phyloP scores from a whole-genome alignment of 2,329 filamentous ascomycete genomes.

The Venturia aucupariae region DNA sequence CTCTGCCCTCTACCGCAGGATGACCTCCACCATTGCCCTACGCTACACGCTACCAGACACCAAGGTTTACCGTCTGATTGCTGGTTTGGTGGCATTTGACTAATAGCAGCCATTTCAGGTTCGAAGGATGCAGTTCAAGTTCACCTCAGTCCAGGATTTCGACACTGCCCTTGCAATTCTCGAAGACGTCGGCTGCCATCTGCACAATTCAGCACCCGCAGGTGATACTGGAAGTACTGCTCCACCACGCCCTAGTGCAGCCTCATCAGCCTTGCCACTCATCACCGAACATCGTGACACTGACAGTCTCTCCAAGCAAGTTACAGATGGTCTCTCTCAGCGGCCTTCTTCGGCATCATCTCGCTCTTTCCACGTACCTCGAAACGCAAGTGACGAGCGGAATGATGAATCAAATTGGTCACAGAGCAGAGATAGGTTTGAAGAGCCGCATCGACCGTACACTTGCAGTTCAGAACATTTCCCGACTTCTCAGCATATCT shows the following conservation, averaged over 20 bases:
- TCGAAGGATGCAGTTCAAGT: slow-evolving; percentile 37
- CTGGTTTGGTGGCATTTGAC: background rate
- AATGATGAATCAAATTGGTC: background rate
- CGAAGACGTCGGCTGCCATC: slow-evolving; percentile 25
- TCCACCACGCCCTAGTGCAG: background rate
- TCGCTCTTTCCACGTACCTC: slow-evolving; percentile 1
- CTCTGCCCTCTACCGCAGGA: slow-evolving; percentile 4
- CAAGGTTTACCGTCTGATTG: slow-evolving; percentile 17
- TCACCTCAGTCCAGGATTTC: slow-evolving; percentile 30
- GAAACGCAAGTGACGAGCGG: background rate
- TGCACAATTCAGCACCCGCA: slow-evolving; percentile 18
- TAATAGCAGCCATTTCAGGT: slow-evolving; percentile 23
- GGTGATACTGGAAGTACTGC: slow-evolving; percentile 4
- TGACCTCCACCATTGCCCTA: slow-evolving; percentile 22
- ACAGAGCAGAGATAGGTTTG: background rate
- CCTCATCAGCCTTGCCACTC: background rate
- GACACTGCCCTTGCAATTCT: slow-evolving; percentile 26
- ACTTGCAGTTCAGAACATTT: background rate
- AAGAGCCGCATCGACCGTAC: background rate
- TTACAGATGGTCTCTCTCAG: no score
- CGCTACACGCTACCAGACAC: slow-evolving; percentile 24
- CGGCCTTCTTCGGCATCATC: slow-evolving; percentile 11
- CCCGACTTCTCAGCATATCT: slow-evolving; percentile 2
- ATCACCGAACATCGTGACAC: background rate
- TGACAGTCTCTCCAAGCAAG: slow-evolving; percentile 19